Conservation (phyloP, 345 rosid species). For the thale cress (Arabidopsis thaliana) region TAIR10.1 NC_003076.8:4857501-4858000, state of each 20-base stretch:
- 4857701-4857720: conserved; percentile 60
- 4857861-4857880: conserved; percentile 87
- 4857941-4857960: conserved; percentile 85
- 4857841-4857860: conserved; percentile 88
- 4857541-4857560: conserved; percentile 51
- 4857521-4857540: conserved; percentile 52
- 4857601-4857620: conserved; percentile 58
- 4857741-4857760: conserved; percentile 85
- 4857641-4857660: conserved; percentile 73
- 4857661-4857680: conserved; percentile 92
- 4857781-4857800: conserved; percentile 89
- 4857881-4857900: conserved; percentile 77
- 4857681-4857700: conserved; percentile 85
- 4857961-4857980: conserved; percentile 95
- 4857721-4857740: conserved; percentile 71
- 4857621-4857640: conserved; percentile 72
- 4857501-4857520: conserved; percentile 36
- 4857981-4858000: conserved; percentile 91
- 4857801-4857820: conserved; percentile 60
- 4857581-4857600: conserved; percentile 60
- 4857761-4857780: conserved; percentile 91
- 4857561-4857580: conserved; percentile 48
- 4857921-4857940: conserved; percentile 69
- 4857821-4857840: conserved; percentile 76
- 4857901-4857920: conserved; percentile 69